Conservation (phyloP, 2,329 filamentous ascomycete species). For the Trichophyton verrucosum region DNA sequence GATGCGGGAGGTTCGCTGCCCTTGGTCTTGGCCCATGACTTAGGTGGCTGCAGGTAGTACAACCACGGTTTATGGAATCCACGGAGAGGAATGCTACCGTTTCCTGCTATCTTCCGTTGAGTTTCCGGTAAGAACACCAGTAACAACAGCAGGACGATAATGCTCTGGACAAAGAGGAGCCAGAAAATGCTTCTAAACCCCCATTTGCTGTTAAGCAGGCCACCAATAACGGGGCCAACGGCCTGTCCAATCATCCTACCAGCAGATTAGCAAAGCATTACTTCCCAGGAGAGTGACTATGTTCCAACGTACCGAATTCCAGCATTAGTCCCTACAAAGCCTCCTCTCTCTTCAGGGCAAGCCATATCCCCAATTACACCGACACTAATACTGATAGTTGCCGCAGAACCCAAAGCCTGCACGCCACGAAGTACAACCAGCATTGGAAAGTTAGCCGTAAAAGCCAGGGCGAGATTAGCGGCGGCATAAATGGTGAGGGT, state of each 20-base stretch:
- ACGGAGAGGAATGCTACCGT: constrained; percentile 18
- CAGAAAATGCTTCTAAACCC: constrained; percentile 58
- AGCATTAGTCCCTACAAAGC: constrained; percentile 47
- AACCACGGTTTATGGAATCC: neutral
- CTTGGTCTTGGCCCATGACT: neutral
- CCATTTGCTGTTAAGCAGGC: constrained; percentile 50
- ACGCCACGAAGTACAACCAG: constrained; percentile 50
- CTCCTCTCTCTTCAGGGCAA: constrained; percentile 56
- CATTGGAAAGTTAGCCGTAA: constrained; percentile 46
- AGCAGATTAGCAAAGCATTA: constrained; percentile 17
- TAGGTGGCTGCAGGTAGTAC: neutral
- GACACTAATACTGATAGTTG: constrained; percentile 56
- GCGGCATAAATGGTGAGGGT: constrained; percentile 45
- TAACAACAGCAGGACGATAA: constrained; percentile 42
- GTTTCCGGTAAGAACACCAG: constrained; percentile 45
- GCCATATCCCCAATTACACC: constrained; percentile 62
- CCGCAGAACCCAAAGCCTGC: constrained; percentile 53
- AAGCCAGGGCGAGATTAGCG: constrained; percentile 50
- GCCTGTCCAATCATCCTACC: constrained; percentile 42
- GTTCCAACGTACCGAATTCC: neutral
- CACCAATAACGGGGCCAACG: constrained; percentile 51
- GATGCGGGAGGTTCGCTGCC: neutral
- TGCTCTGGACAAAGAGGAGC: constrained; percentile 48
- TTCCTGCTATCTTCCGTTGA: constrained; percentile 26
- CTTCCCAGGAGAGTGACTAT: neutral